phyloP scores from a whole-genome alignment of 768 basidiomycete genomes.

The Pleurotus tuoliensis region DNA sequence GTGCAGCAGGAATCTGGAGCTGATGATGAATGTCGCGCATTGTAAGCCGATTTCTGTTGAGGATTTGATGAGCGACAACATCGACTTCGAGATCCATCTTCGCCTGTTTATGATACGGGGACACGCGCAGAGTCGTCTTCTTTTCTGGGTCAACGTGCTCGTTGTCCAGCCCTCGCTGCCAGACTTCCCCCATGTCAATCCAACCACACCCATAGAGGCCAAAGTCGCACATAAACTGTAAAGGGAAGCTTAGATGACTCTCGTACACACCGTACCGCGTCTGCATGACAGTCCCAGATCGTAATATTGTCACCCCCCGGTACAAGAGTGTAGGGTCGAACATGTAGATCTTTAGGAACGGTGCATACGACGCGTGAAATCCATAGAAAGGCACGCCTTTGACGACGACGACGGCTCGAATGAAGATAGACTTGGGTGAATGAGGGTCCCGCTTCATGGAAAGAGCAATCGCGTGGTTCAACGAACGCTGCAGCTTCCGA shows the following conservation, averaged over 20 bases:
- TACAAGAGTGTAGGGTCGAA: slow-evolving; percentile 66
- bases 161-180: slow-evolving; percentile 45
- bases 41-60: slow-evolving; percentile 69
- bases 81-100: slow-evolving; percentile 80
- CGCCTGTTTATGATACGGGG: slow-evolving; percentile 64
- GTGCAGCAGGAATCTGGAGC: slow-evolving; percentile 60
- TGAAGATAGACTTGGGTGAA: slow-evolving; percentile 51
- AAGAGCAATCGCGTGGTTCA: slow-evolving; percentile 84
- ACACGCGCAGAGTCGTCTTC: slow-evolving; percentile 35
- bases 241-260: slow-evolving; percentile 80
- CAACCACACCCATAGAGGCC: slow-evolving; percentile 93
- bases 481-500: slow-evolving; percentile 59
- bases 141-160: slow-evolving; percentile 22
- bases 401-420: slow-evolving; percentile 77
- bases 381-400: slow-evolving; percentile 98
- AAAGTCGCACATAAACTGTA: slow-evolving; percentile 95
- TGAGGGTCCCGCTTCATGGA: slow-evolving; percentile 73
- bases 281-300: slow-evolving; percentile 79
- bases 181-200: slow-evolving; percentile 64
- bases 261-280: slow-evolving; percentile 81
- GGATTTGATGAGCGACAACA: slow-evolving; percentile 72
- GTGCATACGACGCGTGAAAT: slow-evolving; percentile 78
- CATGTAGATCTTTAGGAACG: slow-evolving; percentile 85
- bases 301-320: slow-evolving; percentile 72
- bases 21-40: slow-evolving; percentile 63